These are phyloP conservation scores for Pezicula neosporulosa DNA, from an alignment of 2,329 filamentous ascomycete species.

Conservation along the genomic window DNA sequence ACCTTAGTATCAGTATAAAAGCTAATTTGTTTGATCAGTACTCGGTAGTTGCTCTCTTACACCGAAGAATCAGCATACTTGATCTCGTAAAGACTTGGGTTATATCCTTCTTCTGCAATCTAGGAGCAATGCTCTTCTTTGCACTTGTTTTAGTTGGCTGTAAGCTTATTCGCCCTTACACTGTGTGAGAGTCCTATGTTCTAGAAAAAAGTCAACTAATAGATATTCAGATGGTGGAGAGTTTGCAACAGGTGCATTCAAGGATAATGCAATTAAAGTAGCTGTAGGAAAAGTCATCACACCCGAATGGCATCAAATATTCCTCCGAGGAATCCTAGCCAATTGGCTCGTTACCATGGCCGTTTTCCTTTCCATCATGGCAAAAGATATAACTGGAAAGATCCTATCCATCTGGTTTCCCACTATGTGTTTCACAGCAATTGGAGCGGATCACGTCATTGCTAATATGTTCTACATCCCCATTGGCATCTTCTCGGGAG, in stretches of 20 bases:
- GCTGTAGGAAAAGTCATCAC: constrained; percentile 42
- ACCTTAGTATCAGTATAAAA: no score
- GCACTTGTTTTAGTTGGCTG: constrained; percentile 41
- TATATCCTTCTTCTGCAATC: no score
- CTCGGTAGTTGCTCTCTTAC: constrained; percentile 36
- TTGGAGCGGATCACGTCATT: no score
- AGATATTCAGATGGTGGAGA: constrained; percentile 34
- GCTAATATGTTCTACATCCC: no score
- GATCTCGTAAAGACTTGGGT: constrained; percentile 29
- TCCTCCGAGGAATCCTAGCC: constrained; percentile 45
- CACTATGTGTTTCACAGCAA: no score
- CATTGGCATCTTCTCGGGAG: no score
- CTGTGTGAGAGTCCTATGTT: neutral
- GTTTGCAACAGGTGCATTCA: constrained; percentile 38
- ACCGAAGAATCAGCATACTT: constrained; percentile 29
- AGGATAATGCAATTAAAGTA: constrained; percentile 36
- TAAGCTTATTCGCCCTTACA: constrained; percentile 22
- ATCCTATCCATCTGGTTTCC: no score
- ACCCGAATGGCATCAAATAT: constrained; percentile 44
- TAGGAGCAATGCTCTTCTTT: constrained; percentile 41
- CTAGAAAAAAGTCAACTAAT: neutral
- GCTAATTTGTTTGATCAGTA: no score
- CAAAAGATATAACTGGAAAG: no score
- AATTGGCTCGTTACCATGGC: constrained; percentile 51
- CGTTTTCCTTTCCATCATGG: no score